phyloP scores from a whole-genome alignment of 768 basidiomycete genomes.

The Termitomyces sp. region DNA sequence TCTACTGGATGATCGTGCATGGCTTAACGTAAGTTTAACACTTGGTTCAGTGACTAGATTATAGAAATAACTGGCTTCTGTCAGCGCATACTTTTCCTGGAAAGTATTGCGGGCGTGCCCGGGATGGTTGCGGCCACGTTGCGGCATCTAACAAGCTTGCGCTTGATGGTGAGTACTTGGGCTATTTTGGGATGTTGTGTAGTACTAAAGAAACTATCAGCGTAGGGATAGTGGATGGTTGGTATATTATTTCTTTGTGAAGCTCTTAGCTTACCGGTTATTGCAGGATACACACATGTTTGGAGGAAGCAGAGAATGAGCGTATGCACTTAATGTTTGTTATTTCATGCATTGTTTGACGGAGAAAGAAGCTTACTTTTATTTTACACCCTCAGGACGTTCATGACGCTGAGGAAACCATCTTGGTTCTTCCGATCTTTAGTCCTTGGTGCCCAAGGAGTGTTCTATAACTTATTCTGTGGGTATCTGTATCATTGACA shows the following conservation, averaged over 20 bases:
- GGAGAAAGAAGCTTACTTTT: background rate
- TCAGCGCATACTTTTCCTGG: conserved; percentile 63
- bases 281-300: conserved; percentile 88
- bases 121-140: conserved; percentile 93
- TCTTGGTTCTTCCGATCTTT: conserved; percentile 77
- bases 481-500: conserved; percentile 25
- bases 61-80: background rate
- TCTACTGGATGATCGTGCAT: conserved; percentile 69
- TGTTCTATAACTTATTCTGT: conserved; percentile 90
- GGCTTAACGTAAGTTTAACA: conserved; percentile 60
- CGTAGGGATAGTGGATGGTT: conserved; percentile 54
- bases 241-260: background rate
- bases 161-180: conserved; percentile 67
- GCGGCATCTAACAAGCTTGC: conserved; percentile 84
- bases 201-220: conserved; percentile 25
- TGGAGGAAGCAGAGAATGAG: conserved; percentile 97
- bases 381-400: conserved; percentile 58
- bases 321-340: conserved; percentile 90
- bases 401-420: conserved; percentile 89
- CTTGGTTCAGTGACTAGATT: background rate
- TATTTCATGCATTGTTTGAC: background rate
- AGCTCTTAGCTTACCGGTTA: conserved; percentile 37
- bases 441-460: conserved; percentile 89
- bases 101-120: conserved; percentile 92
- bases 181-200: background rate